Evolutionary conservation across 2,329 filamentous ascomycete species (phyloP).

Genomic region (Ceratocystis destructans): DNA sequence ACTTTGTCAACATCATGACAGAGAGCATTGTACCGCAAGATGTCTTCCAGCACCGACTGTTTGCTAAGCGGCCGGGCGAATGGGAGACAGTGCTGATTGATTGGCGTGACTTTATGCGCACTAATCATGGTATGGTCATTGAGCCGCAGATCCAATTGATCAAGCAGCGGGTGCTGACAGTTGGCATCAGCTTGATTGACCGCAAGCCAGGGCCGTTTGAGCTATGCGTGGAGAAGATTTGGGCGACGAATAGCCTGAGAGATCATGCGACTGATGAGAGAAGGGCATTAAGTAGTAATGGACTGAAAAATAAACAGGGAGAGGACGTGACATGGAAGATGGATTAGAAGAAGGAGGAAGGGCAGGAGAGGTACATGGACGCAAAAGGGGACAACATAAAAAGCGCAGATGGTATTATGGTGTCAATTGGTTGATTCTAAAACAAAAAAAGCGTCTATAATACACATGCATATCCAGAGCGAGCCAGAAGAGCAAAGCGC

Average conservation of each 20-base stretch:
- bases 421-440: slow-evolving; percentile 9
- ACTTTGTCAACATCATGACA: slow-evolving; percentile 91
- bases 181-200: slow-evolving; percentile 83
- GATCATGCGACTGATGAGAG: slow-evolving; percentile 15
- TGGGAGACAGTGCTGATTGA: slow-evolving; percentile 95
- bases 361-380: not conserved
- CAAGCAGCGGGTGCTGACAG: slow-evolving; percentile 67
- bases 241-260: slow-evolving; percentile 59
- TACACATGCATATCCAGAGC: not conserved
- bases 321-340: slow-evolving; percentile 19
- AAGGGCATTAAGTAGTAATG: slow-evolving; percentile 10
- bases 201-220: slow-evolving; percentile 79
- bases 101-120: slow-evolving; percentile 87
- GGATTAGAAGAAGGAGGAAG: not conserved
- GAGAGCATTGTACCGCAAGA: slow-evolving; percentile 91
- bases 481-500: not conserved
- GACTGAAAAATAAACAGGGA: slow-evolving; percentile 18
- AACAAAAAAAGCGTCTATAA: slow-evolving; percentile 13
- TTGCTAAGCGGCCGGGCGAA: slow-evolving; percentile 60
- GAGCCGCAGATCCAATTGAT: slow-evolving; percentile 88
- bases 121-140: slow-evolving; percentile 80
- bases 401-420: not conserved
- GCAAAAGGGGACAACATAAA: not conserved
- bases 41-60: slow-evolving; percentile 85
- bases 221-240: slow-evolving; percentile 70